phyloP scores from a whole-genome alignment of 208 protist genomes.

The Wallacemonas sp. region DNA sequence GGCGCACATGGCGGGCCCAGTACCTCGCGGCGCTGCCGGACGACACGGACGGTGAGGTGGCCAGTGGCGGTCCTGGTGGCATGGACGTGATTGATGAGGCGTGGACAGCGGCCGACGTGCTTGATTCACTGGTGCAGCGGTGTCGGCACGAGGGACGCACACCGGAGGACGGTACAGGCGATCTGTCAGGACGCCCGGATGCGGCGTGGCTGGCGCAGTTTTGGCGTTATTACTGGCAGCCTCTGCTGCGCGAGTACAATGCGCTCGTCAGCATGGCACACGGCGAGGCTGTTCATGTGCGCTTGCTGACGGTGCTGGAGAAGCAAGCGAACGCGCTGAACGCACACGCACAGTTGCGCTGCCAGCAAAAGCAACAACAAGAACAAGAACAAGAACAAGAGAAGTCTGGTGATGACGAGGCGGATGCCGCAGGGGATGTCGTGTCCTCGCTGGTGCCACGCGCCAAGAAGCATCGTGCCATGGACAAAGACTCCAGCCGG shows the following conservation, averaged over 20 bases:
- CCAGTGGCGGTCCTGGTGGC: neutral
- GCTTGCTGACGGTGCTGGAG: constrained; percentile 31
- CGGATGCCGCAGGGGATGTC: neutral
- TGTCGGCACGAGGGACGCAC: too few relatives aligned
- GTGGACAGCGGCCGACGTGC: neutral
- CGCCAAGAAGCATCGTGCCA: neutral
- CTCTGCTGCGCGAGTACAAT: constrained; percentile 36
- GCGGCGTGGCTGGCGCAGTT: too few relatives aligned
- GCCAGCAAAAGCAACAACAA: neutral
- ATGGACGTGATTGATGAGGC: too few relatives aligned
- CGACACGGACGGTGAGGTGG: neutral
- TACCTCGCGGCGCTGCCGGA: neutral
- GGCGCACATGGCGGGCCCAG: constrained; percentile 1
- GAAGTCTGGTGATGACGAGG: neutral
- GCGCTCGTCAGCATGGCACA: constrained; percentile 47
- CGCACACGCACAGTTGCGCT: constrained; percentile 18
- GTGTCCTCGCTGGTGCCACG: too few relatives aligned
- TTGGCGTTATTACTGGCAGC: constrained; percentile 7
- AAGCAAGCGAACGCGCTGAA: constrained; percentile 31
- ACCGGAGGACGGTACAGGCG: too few relatives aligned
- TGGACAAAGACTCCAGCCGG: constrained; percentile 1
- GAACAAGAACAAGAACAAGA: too few relatives aligned
- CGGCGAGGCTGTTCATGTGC: constrained; percentile 43
- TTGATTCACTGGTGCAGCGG: neutral
- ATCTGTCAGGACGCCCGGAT: too few relatives aligned